Evolutionary conservation across 2,329 filamentous ascomycete species (phyloP), one percentile per base, ranked within the genome.

Genomic region (Sclerotinia subarctica): DNA sequence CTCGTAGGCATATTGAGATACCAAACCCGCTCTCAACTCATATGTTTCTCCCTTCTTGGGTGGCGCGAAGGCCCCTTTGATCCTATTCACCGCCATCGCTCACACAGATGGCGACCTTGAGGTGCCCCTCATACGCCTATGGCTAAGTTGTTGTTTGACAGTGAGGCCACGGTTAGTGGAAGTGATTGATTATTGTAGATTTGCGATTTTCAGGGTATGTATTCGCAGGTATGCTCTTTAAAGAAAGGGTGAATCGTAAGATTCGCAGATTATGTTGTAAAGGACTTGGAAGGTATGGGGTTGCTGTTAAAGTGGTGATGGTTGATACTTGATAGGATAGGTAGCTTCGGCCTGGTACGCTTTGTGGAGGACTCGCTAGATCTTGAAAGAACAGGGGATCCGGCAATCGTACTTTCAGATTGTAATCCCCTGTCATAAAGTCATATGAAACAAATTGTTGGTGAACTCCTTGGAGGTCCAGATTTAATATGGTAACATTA

Each of bases 1-100:
- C 86, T 99, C 95, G 82, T 96, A 97, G 70, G 95, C 95, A 90
- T 98, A 99, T 83, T 99, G 95, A 72, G 95, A 99, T 72, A 96
- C 95, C 79, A 99, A 84, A 51, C 95, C 95, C 72, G 94, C 93
- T 79, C 95, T 90, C 81, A 99, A 83, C 84, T 99, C 95, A 79
- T 97, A 98, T 21, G 95, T 99, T 83, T 99, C 95, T 79, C 95
- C 95, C 84, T 99, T 99, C 77, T 90, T 89, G 75, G 95, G 95
- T 79, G 89, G 90, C 79, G 92, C 90, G 80, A 99, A 97, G 77
- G 94, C 95, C 81, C 91, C 94, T 79, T 91, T 89, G 80, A 99
- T 95, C 80, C 94, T 91, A 83, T 95, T 98, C 79, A 98, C 94
- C 78, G 95, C 94, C 93, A 96, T 97, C 76, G 77, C 70, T 77